Evolutionary conservation across 2,329 filamentous ascomycete genomes (phyloP).

Genomic region (Cordyceps militaris): DNA sequence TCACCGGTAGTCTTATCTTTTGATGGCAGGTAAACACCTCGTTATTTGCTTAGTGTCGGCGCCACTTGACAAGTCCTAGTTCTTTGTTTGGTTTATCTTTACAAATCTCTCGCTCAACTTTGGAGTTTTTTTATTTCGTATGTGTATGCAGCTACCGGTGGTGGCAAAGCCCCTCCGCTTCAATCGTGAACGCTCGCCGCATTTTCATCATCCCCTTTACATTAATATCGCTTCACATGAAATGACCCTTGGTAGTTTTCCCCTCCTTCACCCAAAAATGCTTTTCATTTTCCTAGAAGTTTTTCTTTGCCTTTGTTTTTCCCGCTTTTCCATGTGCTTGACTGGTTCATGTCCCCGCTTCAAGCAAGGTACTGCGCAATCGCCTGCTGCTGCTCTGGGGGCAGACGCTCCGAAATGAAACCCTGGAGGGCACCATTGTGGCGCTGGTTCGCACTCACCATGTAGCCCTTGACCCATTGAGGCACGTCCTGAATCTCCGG

Average conservation of each 20-base stretch:
- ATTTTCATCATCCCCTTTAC: neutral
- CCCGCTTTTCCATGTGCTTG: neutral
- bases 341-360: conserved; percentile 5
- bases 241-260: conserved; percentile 6
- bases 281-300: neutral
- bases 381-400: conserved; percentile 49
- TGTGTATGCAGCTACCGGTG: neutral
- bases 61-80: neutral
- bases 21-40: too few relatives aligned
- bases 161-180: neutral
- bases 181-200: neutral
- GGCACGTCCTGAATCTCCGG: conserved; percentile 74
- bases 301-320: neutral
- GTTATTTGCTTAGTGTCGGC: neutral
- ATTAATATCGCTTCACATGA: conserved; percentile 8
- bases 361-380: conserved; percentile 45
- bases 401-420: conserved; percentile 66
- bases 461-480: conserved; percentile 75
- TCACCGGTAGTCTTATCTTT: too few relatives aligned
- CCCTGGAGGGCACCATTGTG: conserved; percentile 62
- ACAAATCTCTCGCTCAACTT: neutral
- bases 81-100: neutral
- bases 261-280: neutral
- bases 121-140: neutral
- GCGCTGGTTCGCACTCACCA: conserved; percentile 69